Percentiles rank a stretch among this genome's conserved stretches.
Evolutionary conservation across 2,329 filamentous ascomycete genomes (phyloP).

Genomic region (Colletotrichum sp.): DNA sequence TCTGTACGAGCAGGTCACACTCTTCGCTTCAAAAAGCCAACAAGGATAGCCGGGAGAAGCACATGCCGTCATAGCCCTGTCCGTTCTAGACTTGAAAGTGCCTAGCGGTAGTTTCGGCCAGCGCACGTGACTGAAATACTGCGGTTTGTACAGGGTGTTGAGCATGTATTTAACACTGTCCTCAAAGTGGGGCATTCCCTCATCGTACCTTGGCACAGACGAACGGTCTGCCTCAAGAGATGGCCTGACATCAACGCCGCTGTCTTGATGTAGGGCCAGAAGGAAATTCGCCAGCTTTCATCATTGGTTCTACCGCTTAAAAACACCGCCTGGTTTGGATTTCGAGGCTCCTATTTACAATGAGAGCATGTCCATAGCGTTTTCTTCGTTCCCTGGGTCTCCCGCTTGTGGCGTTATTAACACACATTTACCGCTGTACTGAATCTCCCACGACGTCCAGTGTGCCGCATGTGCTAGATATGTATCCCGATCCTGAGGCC

Average conservation of each 20-base stretch:
- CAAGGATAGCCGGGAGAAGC: conserved; percentile 13
- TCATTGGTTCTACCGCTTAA: background rate
- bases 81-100: conserved; percentile 3
- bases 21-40: conserved; percentile 9
- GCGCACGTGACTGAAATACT: background rate
- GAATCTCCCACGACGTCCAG: background rate
- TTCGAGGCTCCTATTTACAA: background rate
- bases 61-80: conserved; percentile 22
- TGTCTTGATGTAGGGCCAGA: background rate
- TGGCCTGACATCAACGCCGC: background rate
- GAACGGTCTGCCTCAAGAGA: background rate
- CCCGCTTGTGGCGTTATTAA: background rate
- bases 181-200: background rate
- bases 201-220: no score
- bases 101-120: background rate
- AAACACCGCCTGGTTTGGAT: background rate
- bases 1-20: background rate
- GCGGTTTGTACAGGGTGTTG: background rate
- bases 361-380: background rate
- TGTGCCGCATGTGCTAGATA: background rate
- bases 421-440: background rate
- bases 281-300: background rate
- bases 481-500: background rate
- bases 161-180: background rate
- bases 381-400: background rate